These are phyloP conservation scores for Phialophora verrucosa DNA, from an alignment of 2,329 filamentous ascomycete genomes.

Conservation along the genomic window DNA sequence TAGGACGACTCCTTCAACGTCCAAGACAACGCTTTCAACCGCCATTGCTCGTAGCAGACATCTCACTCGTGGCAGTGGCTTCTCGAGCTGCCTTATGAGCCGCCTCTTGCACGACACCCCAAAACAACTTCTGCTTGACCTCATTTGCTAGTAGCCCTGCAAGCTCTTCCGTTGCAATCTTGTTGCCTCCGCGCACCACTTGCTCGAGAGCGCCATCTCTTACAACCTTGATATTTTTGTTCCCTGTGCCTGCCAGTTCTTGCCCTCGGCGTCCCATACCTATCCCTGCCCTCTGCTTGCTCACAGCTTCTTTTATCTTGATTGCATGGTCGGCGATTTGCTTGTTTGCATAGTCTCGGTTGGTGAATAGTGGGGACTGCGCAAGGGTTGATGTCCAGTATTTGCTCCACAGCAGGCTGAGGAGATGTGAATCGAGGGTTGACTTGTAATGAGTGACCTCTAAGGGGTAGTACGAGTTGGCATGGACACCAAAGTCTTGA, in stretches of 20 bases:
- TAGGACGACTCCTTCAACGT: neutral
- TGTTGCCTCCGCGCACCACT: conserved; percentile 62
- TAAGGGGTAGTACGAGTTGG: conserved; percentile 86
- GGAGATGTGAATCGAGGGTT: conserved; percentile 80
- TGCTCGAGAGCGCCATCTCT: conserved; percentile 58
- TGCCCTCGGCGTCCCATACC: conserved; percentile 25
- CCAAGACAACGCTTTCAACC: conserved; percentile 4
- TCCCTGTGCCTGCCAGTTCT: conserved; percentile 39
- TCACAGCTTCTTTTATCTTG: conserved; percentile 74
- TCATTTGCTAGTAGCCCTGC: conserved; percentile 55
- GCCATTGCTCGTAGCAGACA: conserved; percentile 10
- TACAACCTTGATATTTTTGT: conserved; percentile 39
- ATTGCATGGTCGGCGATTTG: conserved; percentile 87
- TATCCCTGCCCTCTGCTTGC: conserved; percentile 42
- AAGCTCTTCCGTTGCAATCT: conserved; percentile 62
- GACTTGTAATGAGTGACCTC: conserved; percentile 96
- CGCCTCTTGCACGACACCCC: conserved; percentile 46
- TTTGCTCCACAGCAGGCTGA: conserved; percentile 95
- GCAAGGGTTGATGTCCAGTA: conserved; percentile 98
- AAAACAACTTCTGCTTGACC: conserved; percentile 59
- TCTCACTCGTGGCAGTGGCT: conserved; percentile 28
- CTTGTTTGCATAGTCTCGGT: conserved; percentile 89
- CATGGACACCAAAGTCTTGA: conserved; percentile 93
- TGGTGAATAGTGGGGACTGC: conserved; percentile 86
- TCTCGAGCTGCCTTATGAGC: conserved; percentile 28